A percentile compares a stretch with the other conserved stretches of the same genome.
Conservation (phyloP, 805 yeast species). For the Sugiyamaella qingdaonensis region DNA sequence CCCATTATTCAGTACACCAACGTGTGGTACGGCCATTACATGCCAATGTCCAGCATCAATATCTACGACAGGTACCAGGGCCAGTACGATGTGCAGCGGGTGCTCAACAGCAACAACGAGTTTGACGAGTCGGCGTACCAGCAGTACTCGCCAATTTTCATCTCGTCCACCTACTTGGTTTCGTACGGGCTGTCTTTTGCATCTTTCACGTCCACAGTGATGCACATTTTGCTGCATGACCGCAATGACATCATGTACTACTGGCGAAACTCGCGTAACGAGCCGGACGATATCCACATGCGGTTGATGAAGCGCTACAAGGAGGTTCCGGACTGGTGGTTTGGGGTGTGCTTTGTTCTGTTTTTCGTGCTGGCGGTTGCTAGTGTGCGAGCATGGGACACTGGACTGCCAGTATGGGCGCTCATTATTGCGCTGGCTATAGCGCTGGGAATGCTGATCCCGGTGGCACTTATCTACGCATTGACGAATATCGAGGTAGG, state of each 20-base stretch:
- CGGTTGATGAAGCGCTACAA: constrained; percentile 53
- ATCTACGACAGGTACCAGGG: constrained; percentile 51
- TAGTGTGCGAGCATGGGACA: constrained; percentile 38
- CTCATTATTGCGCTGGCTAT: constrained; percentile 51
- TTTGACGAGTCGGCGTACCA: constrained; percentile 48
- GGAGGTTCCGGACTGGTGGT: constrained; percentile 68
- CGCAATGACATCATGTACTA: constrained; percentile 50
- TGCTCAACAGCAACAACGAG: constrained; percentile 36
- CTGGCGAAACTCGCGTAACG: constrained; percentile 41
- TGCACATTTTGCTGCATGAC: constrained; percentile 56
- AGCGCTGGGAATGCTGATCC: constrained; percentile 53
- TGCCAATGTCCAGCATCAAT: constrained; percentile 51
- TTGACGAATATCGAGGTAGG: constrained; percentile 59
- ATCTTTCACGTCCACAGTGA: constrained; percentile 55
- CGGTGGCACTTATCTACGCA: constrained; percentile 58
- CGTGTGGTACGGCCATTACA: constrained; percentile 53
- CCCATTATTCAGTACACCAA: constrained; percentile 54
- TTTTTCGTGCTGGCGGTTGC: constrained; percentile 46
- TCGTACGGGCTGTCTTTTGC: constrained; percentile 62
- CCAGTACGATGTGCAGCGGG: constrained; percentile 46
- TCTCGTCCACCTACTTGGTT: constrained; percentile 55
- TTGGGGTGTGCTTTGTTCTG: constrained; percentile 39
- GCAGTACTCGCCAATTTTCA: constrained; percentile 59
- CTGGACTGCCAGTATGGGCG: constrained; percentile 58
- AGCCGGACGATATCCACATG: constrained; percentile 48